Base-by-base conservation (phyloP, 2,329 filamentous ascomycete species). In the Westerdykella sp. region DNA sequence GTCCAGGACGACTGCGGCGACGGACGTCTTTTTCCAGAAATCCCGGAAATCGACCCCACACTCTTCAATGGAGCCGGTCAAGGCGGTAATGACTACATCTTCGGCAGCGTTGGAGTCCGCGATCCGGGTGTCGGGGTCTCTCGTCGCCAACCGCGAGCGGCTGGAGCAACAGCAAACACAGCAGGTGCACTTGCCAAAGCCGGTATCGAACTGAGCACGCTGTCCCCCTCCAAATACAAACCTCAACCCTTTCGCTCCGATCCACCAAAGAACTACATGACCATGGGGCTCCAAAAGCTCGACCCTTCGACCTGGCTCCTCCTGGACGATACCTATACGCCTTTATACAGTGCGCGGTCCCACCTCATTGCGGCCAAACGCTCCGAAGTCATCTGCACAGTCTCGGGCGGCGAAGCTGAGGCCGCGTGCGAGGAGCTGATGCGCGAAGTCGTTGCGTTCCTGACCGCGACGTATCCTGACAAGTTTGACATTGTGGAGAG, bases 211-310 rank as follows among this genome's bases (percentile, higher is more conserved):
- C 44, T 43, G 31, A 31, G 39, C 18, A 6, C 23, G 23, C 6
- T 9, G 16, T 14, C 14, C n/a, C 0, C 25, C n/a, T 6, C 39
- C 12, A 28, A 36, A 14, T 15, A 34, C n/a, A 23, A 36, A 3
- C 14, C 14, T 10, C 40, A 25, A 5, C 13, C n/a, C 2, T 50
- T 46, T 34, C 40, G 41, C n/a, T 37, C 35, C 9, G 14, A 32
- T 10, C 39, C 42, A 5, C 5, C 18, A 2, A 35, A 14, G 32
- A 42, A 37, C 38, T 62, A 66, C 23, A 69, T 72, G 37, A 70
- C 71, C 49, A 74, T 76, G 67, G 72, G 73, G 13, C 61, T 77
- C 13, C 67, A 64, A 41, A 71, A 67, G 43, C 59, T 74, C n/a
- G 70, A 72, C 31, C 50, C 56, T 16, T 53, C 60, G 15, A 72